phyloP scores from a whole-genome alignment of 192 early-diverging fungal species.

The Coemansia sp. region DNA sequence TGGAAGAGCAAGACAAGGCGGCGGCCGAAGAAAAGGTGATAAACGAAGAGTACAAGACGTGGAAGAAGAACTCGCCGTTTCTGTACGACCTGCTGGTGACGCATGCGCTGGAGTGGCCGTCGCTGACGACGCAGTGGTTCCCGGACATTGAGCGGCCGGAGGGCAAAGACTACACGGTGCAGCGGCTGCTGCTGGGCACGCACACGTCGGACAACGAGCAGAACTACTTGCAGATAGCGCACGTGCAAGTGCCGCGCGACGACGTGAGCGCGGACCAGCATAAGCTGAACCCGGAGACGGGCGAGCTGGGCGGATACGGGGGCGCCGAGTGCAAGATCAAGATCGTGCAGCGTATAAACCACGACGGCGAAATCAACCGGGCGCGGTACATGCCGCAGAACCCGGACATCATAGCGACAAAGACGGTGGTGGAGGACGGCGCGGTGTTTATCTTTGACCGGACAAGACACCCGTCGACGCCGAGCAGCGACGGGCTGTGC shows the following conservation, averaged over 20 bases:
- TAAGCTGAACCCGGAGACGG: conserved; percentile 73
- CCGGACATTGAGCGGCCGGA: conserved; percentile 89
- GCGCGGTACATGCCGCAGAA: conserved; percentile 98
- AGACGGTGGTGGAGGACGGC: conserved; percentile 73
- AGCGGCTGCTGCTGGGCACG: conserved; percentile 89
- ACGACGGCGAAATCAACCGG: conserved; percentile 97
- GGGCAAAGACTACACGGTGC: conserved; percentile 87
- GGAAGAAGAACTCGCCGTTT: conserved; percentile 99
- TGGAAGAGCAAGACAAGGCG: conserved; percentile 42
- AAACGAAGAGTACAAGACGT: conserved; percentile 97
- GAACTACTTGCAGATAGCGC: conserved; percentile 95
- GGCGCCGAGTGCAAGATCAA: conserved; percentile 83
- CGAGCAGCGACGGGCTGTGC: conserved; percentile 73
- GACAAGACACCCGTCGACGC: conserved; percentile 79
- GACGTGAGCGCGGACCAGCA: conserved; percentile 58
- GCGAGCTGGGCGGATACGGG: conserved; percentile 78
- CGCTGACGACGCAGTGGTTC: conserved; percentile 96
- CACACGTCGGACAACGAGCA: conserved; percentile 95
- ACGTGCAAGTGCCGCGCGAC: conserved; percentile 81
- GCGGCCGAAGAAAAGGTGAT: conserved; percentile 77
- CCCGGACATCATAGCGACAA: conserved; percentile 93
- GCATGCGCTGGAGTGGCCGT: conserved; percentile 99
- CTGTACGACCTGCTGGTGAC: conserved; percentile 97
- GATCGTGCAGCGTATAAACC: conserved; percentile 87
- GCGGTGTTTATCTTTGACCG: conserved; percentile 98